A percentile compares a stretch with the other conserved stretches of the same genome.
Conservation (phyloP, 441 rosid genomes). For the Omphalea diandra region DNA sequence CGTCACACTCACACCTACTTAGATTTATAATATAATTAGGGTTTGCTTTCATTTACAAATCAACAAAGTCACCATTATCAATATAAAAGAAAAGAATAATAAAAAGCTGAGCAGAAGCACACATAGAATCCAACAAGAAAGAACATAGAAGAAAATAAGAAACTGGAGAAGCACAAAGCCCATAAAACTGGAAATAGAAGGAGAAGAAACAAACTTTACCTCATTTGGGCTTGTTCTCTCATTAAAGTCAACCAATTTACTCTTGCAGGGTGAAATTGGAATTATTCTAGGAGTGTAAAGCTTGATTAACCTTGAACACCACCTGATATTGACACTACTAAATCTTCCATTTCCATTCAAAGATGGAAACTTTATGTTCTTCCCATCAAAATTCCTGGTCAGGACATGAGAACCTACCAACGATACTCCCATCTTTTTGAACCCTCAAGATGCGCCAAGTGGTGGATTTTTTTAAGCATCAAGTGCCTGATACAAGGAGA, state of each 20-base stretch:
- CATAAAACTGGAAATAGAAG: background rate
- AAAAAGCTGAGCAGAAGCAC: no score
- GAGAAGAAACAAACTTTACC: slow-evolving; percentile 35
- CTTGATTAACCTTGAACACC: slow-evolving; percentile 24
- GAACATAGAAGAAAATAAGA: background rate
- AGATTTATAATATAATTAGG: no score
- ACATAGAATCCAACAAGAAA: background rate
- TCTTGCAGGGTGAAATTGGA: slow-evolving; percentile 33
- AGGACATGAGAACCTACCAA: slow-evolving; percentile 36
- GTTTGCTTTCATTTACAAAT: no score
- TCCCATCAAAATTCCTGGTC: slow-evolving; percentile 21
- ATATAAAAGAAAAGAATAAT: no score
- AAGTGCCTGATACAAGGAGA: background rate
- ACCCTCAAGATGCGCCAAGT: slow-evolving; percentile 10
- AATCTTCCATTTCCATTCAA: slow-evolving; percentile 27
- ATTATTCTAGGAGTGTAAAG: slow-evolving; percentile 25
- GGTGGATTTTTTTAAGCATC: background rate
- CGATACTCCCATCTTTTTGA: slow-evolving; percentile 45
- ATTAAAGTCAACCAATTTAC: slow-evolving; percentile 41
- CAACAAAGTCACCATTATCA: no score
- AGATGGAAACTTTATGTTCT: slow-evolving; percentile 31
- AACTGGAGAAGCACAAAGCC: background rate
- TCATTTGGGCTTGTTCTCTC: slow-evolving; percentile 76
- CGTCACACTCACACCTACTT: no score
- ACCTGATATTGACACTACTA: slow-evolving; percentile 22